Conservation (phyloP, 345 rosid genomes). For the Lepidium aucheri region DNA sequence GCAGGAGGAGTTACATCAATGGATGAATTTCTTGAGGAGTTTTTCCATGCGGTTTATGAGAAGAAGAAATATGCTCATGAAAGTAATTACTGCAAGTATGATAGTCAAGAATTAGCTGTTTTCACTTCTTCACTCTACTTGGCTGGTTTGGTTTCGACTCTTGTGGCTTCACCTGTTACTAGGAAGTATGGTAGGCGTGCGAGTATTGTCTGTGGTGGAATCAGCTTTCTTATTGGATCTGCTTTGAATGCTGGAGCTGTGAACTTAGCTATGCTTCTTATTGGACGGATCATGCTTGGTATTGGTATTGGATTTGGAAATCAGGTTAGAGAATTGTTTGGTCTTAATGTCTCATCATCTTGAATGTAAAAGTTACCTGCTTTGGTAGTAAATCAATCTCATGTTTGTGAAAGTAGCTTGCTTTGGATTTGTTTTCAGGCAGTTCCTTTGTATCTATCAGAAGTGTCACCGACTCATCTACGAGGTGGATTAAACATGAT, state of each 20-base stretch:
- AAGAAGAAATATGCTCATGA: slow-evolving; percentile 70
- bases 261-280: slow-evolving; percentile 66
- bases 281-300: slow-evolving; percentile 84
- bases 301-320: slow-evolving; percentile 96
- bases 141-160: slow-evolving; percentile 78
- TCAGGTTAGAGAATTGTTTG: slow-evolving; percentile 43
- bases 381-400: background rate
- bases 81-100: slow-evolving; percentile 88
- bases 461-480: slow-evolving; percentile 92
- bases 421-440: slow-evolving; percentile 36
- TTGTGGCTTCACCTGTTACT: slow-evolving; percentile 73
- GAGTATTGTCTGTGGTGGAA: slow-evolving; percentile 78
- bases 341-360: background rate
- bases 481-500: slow-evolving; percentile 87
- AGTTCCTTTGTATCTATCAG: slow-evolving; percentile 81
- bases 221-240: slow-evolving; percentile 73
- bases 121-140: slow-evolving; percentile 89
- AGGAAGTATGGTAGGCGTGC: slow-evolving; percentile 69
- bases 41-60: slow-evolving; percentile 55
- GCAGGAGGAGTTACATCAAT: slow-evolving; percentile 89
- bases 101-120: slow-evolving; percentile 68
- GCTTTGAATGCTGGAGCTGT: slow-evolving; percentile 60
- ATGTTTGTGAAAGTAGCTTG: background rate
- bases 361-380: background rate
- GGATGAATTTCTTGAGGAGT: slow-evolving; percentile 68